Evolutionary conservation across 2,329 filamentous ascomycete genomes (phyloP).

Genomic region (Pseudogymnoascus sp.): DNA sequence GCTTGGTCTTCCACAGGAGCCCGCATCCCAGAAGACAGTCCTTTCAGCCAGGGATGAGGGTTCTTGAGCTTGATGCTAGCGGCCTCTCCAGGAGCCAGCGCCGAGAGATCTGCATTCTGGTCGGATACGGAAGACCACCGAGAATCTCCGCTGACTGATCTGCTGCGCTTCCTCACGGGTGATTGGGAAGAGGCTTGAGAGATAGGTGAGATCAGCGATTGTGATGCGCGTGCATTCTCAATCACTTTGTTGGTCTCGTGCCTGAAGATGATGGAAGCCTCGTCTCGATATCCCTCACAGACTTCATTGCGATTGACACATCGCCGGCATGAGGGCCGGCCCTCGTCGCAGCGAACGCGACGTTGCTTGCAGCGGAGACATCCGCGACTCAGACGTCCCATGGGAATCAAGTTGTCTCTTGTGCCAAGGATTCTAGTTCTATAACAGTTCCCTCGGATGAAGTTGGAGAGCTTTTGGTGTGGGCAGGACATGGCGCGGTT

Average conservation of each 20-base stretch:
- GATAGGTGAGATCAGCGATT: neutral
- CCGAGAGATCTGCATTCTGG: neutral
- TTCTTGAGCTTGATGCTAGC: conserved; percentile 8
- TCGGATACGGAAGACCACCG: neutral
- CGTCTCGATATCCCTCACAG: conserved; percentile 33
- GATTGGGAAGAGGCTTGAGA: conserved; percentile 14
- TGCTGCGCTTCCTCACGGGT: conserved; percentile 1
- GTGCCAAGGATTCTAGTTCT: neutral
- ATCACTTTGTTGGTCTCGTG: conserved; percentile 29
- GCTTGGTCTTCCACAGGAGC: conserved; percentile 23
- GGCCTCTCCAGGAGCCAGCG: neutral
- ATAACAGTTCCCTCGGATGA: neutral
- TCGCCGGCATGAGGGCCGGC: conserved; percentile 29
- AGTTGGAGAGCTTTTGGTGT: neutral
- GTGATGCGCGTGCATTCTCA: neutral
- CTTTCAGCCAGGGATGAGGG: conserved; percentile 23
- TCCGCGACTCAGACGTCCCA: conserved; percentile 21
- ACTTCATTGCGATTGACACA: conserved; percentile 31
- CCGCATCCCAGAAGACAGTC: conserved; percentile 7
- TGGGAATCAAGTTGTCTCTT: neutral
- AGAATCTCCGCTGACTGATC: conserved; percentile 6
- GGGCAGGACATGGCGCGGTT: neutral
- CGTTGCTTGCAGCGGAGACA: conserved; percentile 28
- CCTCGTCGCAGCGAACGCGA: conserved; percentile 25
- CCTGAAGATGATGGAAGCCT: conserved; percentile 30